A percentile compares a stretch with the other conserved stretches of the same genome.
These are phyloP conservation scores for Heliamphora pulchella DNA, from an alignment of 179 eudicot species.

Conservation along the genomic window DNA sequence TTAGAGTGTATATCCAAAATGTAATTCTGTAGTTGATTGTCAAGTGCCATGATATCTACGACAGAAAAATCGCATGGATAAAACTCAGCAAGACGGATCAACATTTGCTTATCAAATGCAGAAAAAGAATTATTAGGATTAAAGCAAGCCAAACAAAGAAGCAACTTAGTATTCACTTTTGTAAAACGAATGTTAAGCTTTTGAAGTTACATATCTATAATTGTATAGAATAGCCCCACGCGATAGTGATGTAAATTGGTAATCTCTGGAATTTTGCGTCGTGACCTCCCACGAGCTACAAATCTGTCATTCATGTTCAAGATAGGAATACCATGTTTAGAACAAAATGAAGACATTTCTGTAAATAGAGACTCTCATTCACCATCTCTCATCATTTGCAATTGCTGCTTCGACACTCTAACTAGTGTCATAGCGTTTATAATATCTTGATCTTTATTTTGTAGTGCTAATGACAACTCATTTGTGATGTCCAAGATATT, in stretches of 20 bases:
- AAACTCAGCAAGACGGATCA: neutral
- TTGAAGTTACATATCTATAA: neutral
- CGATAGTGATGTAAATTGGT: neutral
- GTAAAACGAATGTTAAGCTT: neutral
- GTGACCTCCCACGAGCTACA: neutral
- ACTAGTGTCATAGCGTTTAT: neutral
- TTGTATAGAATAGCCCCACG: neutral
- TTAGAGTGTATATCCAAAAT: neutral
- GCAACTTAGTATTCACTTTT: neutral
- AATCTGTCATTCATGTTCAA: neutral
- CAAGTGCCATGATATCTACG: neutral
- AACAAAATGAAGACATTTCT: neutral
- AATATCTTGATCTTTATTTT: neutral
- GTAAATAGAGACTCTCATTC: neutral
- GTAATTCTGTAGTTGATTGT: too few relatives aligned
- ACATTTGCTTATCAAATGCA: neutral
- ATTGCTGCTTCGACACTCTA: too few relatives aligned
- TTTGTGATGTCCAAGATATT: neutral
- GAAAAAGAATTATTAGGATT: neutral
- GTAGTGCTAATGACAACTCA: neutral
- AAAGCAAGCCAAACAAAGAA: neutral
- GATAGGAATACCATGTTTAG: neutral
- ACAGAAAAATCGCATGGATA: neutral
- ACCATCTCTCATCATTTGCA: neutral
- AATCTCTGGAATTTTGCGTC: neutral